Base-by-base conservation (phyloP, 2,329 filamentous ascomycete species). In the Ascochyta pisi region DNA sequence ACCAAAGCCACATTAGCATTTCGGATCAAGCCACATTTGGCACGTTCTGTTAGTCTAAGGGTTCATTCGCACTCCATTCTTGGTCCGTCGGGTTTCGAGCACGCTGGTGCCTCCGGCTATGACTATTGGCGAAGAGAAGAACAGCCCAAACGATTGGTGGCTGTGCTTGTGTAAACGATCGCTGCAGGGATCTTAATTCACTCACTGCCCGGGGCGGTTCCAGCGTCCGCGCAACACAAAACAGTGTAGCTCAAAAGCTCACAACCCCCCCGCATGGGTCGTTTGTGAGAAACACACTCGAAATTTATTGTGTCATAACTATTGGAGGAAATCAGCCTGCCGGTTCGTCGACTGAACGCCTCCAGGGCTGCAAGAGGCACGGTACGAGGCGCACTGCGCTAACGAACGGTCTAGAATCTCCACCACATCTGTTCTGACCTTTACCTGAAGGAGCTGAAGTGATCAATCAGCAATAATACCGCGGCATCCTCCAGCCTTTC, bases 111-210 rank as follows among this genome's bases (percentile, higher is more conserved):
- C 31, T 33, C 31, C 31, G 23, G 15, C 34, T 16, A 13, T 27
- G 16, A 16, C 4, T 2, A 50, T 50, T 50, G 46, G 24, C 23
- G 16, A 24, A 34, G 22, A 6, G 3, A 15, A 16, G 39, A 6
- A 37, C 40, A 37, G 10, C 41, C 23, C 6, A 24, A 33, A 39
- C 29, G 15, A 22, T 19, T 27, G 7, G 53, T 43, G 38, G 42
- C 47, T 48, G 53, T 47, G 53, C 43, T 31, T 48, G 43, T 56
- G 38, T 56, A 51, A 56, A 50, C 47, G 46, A 50, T 50, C 15
- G 19, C 37, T 48, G 5, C 38, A 56, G 38, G 53, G 42, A 19
- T 42, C 15, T 39, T 46, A 56, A 38, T 42, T 56, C 47, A 39
- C 53, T 50, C 47, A 47, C 10, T 37, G 24, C 22, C 15, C 31